phyloP scores from a whole-genome alignment of 2,329 filamentous ascomycete species.

The Mycocentrospora acerina region DNA sequence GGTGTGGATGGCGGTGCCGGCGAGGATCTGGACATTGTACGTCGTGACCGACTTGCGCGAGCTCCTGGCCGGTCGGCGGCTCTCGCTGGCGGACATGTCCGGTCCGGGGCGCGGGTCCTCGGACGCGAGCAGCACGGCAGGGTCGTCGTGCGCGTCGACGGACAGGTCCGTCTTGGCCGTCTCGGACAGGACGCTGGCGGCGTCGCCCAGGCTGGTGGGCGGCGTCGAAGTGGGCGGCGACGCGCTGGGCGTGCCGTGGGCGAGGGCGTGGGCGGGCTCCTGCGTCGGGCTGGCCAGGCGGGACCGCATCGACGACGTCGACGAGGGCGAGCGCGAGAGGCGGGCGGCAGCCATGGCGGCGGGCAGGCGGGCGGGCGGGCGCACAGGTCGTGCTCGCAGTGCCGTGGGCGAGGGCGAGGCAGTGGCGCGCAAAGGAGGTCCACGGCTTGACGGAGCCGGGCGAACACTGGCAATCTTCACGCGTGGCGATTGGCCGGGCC shows the following conservation, averaged over 20 bases:
- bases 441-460: slow-evolving; percentile 23
- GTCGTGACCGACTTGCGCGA: slow-evolving; percentile 60
- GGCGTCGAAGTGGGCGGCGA: slow-evolving; percentile 62
- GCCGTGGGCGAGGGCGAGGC: slow-evolving; percentile 28
- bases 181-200: slow-evolving; percentile 55
- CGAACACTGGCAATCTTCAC: slow-evolving; percentile 39
- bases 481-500: slow-evolving; percentile 22
- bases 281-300: slow-evolving; percentile 42
- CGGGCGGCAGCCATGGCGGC: slow-evolving; percentile 34
- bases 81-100: slow-evolving; percentile 23
- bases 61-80: slow-evolving; percentile 47
- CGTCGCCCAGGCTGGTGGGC: slow-evolving; percentile 66
- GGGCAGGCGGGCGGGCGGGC: slow-evolving; percentile 8
- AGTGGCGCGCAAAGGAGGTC: slow-evolving; percentile 37
- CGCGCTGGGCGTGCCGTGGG: slow-evolving; percentile 52
- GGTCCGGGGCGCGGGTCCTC: slow-evolving; percentile 19
- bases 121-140: slow-evolving; percentile 11
- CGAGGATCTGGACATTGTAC: slow-evolving; percentile 67
- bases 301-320: slow-evolving; percentile 46
- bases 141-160: slow-evolving; percentile 19
- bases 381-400: slow-evolving; percentile 20
- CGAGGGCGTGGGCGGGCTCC: slow-evolving; percentile 27
- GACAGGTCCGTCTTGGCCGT: slow-evolving; percentile 29
- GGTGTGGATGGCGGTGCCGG: slow-evolving; percentile 63
- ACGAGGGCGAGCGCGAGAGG: slow-evolving; percentile 35